phyloP scores from a whole-genome alignment of 148 eudicot species.

The Chenopodium quinoa region DNA sequence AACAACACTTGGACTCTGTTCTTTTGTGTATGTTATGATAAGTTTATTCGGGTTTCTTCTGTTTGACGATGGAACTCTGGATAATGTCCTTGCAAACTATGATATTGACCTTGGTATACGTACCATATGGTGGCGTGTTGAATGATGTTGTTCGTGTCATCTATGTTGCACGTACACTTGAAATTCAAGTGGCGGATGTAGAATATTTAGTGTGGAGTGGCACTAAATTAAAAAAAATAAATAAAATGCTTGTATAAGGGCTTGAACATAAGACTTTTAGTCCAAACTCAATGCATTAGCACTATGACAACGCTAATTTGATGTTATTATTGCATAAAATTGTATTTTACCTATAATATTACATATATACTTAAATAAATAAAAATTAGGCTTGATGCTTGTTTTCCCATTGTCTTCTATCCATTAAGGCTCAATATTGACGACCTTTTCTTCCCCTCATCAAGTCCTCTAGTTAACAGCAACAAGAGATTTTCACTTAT shows the following conservation, averaged over 20 bases:
- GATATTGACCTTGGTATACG: slow-evolving; percentile 57
- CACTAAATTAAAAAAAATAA: too few relatives aligned
- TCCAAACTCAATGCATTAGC: too few relatives aligned
- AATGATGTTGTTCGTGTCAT: slow-evolving; percentile 72
- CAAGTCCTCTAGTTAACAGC: slow-evolving; percentile 40
- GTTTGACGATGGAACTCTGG: slow-evolving; percentile 63
- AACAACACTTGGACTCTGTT: slow-evolving; percentile 57
- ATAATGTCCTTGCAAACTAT: slow-evolving; percentile 71
- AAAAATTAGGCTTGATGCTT: slow-evolving; percentile 47
- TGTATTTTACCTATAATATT: too few relatives aligned
- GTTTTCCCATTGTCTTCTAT: slow-evolving; percentile 72
- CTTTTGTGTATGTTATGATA: slow-evolving; percentile 57
- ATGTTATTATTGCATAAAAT: too few relatives aligned
- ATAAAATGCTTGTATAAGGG: too few relatives aligned
- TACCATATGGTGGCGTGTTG: slow-evolving; percentile 48
- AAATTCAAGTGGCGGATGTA: too few relatives aligned
- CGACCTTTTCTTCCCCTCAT: slow-evolving; percentile 53
- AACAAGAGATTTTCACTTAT: slow-evolving; percentile 44
- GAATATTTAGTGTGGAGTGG: too few relatives aligned
- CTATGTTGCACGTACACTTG: slow-evolving; percentile 44
- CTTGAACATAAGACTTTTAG: too few relatives aligned
- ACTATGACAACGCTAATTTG: too few relatives aligned
- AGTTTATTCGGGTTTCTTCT: slow-evolving; percentile 77
- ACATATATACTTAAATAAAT: too few relatives aligned
- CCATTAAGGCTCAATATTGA: slow-evolving; percentile 65